Evolutionary conservation across 139 green algal genomes (phyloP).

Genomic region (Yamagishiella unicocca): DNA sequence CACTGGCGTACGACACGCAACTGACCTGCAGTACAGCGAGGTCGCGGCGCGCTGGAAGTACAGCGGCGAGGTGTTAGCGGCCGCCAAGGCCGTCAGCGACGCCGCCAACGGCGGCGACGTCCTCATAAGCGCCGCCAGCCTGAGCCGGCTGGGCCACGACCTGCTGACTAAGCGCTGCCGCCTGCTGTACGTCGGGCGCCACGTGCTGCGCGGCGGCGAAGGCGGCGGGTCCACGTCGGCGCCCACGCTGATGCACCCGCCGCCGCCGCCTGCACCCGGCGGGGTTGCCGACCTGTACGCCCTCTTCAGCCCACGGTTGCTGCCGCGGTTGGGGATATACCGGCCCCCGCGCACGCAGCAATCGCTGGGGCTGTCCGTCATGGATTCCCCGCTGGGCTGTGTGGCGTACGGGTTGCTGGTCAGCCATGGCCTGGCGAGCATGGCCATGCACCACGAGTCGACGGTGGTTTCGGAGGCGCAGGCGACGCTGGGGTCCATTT

Average conservation of each 20-base stretch:
- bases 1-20: neutral
- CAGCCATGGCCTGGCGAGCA: neutral
- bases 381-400: conserved; percentile 20
- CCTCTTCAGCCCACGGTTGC: neutral
- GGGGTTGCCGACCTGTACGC: neutral
- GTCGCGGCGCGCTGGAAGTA: conserved; percentile 45
- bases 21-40: conserved; percentile 37
- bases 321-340: conserved; percentile 15
- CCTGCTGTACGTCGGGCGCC: conserved; percentile 31
- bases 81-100: conserved; percentile 32
- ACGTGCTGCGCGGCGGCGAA: conserved; percentile 24
- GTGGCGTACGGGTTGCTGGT: conserved; percentile 29
- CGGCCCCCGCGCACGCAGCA: conserved; percentile 8
- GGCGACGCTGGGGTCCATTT: neutral
- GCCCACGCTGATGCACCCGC: neutral
- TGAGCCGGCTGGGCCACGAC: neutral
- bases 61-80: conserved; percentile 25
- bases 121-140: neutral
- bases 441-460: neutral
- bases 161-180: neutral
- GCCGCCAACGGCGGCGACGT: conserved; percentile 41
- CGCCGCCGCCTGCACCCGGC: neutral
- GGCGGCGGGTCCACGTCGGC: neutral
- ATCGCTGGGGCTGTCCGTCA: neutral
- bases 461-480: conserved; percentile 16